A percentile compares a stretch with the other conserved stretches of the same genome.
phyloP scores from a whole-genome alignment of 495 filamentous ascomycete genomes.

The Daldinia vernicosa region DNA sequence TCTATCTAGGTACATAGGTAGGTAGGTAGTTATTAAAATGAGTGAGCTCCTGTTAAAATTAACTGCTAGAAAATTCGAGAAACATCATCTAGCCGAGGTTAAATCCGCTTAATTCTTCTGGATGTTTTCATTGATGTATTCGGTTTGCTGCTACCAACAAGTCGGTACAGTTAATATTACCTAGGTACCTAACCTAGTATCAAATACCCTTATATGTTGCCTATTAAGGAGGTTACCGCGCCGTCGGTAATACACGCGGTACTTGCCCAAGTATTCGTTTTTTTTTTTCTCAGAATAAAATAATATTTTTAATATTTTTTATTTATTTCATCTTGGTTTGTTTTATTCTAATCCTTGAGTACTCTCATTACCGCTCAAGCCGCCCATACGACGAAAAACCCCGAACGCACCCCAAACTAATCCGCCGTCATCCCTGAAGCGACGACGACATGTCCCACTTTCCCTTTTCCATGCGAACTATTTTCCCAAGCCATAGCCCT shows the following conservation, averaged over 20 bases:
- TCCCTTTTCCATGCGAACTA: constrained; percentile 14
- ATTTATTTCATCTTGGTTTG: not conserved
- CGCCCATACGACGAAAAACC: not conserved
- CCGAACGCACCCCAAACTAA: constrained; percentile 1
- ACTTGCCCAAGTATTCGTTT: not conserved
- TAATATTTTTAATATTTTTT: not conserved
- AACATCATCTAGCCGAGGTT: not conserved
- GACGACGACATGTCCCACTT: constrained; percentile 29
- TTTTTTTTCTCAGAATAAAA: not conserved
- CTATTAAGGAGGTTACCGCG: not conserved
- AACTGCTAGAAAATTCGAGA: not conserved
- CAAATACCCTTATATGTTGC: not conserved
- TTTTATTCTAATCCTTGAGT: constrained; percentile 3
- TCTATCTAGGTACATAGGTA: no score
- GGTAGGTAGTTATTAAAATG: no score
- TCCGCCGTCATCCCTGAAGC: constrained; percentile 19
- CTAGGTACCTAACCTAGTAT: not conserved
- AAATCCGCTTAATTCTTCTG: not conserved
- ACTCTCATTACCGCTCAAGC: not conserved
- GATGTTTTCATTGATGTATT: not conserved
- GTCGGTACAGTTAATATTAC: not conserved
- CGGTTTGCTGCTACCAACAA: not conserved
- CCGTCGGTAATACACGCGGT: not conserved
- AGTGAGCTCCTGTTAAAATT: not conserved
- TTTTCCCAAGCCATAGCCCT: constrained; percentile 24